Evolutionary conservation across 2,329 filamentous ascomycete genomes (phyloP).

Genomic region (Aspergillus sclerotialis): DNA sequence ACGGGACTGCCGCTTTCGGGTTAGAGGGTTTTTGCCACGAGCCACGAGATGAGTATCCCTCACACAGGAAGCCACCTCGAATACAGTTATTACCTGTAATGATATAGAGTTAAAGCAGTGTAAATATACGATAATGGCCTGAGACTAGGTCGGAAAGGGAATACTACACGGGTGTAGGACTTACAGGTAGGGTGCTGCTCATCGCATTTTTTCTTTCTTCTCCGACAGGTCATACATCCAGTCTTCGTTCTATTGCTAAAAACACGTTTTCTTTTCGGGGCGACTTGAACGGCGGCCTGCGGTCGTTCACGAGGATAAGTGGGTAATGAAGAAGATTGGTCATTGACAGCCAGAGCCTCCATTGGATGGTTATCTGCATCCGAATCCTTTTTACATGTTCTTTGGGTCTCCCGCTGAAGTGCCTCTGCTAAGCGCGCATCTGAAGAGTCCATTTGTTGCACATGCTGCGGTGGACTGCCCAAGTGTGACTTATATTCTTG

Average conservation of each 20-base stretch:
- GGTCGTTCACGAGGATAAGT: conserved; percentile 27
- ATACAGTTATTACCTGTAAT: conserved; percentile 74
- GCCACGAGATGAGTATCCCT: conserved; percentile 77
- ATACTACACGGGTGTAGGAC: too few relatives aligned
- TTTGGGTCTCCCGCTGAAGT: conserved; percentile 44
- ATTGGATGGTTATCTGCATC: conserved; percentile 28
- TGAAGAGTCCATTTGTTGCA: conserved; percentile 37
- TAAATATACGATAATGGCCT: conserved; percentile 1
- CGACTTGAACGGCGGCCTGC: conserved; percentile 29
- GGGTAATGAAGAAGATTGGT: conserved; percentile 27
- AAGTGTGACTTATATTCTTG: conserved; percentile 34
- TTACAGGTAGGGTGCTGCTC: conserved; percentile 88
- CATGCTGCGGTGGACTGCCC: conserved; percentile 42
- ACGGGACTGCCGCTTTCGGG: conserved; percentile 61
- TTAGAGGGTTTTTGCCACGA: conserved; percentile 71
- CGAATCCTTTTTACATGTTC: conserved; percentile 23
- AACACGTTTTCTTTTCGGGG: conserved; percentile 43
- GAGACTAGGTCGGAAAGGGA: too few relatives aligned
- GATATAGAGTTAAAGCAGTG: conserved; percentile 7
- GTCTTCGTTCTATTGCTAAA: conserved; percentile 97
- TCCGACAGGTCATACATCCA: conserved; percentile 84
- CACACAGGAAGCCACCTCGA: conserved; percentile 82
- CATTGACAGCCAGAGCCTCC: conserved; percentile 27
- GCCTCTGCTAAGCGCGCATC: conserved; percentile 47
- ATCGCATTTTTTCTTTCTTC: conserved; percentile 96